Base-by-base conservation (phyloP, 495 filamentous ascomycete genomes). In the Daldinia concentrica region DNA sequence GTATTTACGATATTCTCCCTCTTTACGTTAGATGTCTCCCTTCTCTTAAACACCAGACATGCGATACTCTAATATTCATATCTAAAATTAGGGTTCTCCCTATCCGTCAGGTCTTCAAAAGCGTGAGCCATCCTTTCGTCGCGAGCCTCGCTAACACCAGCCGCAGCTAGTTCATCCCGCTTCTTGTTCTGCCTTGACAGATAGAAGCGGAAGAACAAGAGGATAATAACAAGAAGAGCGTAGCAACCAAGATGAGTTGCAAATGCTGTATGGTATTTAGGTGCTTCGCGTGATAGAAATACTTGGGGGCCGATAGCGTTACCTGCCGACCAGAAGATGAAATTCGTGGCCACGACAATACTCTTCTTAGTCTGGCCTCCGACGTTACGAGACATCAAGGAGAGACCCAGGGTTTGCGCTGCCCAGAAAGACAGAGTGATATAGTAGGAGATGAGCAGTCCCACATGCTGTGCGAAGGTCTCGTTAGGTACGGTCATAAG, bases 41-140 rank as follows among this genome's bases (percentile, higher is more conserved):
- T 34, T 34, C 4, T 32, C 4, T 58, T 12, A 15, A 26, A 36
- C 8, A 14, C 17, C 9, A 30, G 22, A 43, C 14, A 59, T 27
- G 26, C 9, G 37, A 37, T 17, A 26, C 32, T 59, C 52, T 79
- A 84, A 57, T 77, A 81, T 34, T 83, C 80, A 73, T 87, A 88
- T 66, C 85, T 79, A 66, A 88, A 88, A 64, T 86, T 85, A 12
- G 77, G 75, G 64, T 89, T 89, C 82, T 88, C 83, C 66, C 73
- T 76, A 77, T 90, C 87, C 30, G 87, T 90, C 69, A 89, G 69
- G 72, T 90, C 87, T 59, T 87, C 82, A 57, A 88, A 89, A 15
- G 85, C 85, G 62, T 86, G 85, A 4, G 80, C 73, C 50, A 84
- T 60, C 32, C 73, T 77, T 4, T 78, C 80, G 48, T 85, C 84